Base-by-base conservation (phyloP, 805 yeast species). In the Candida sphagnicola region DNA sequence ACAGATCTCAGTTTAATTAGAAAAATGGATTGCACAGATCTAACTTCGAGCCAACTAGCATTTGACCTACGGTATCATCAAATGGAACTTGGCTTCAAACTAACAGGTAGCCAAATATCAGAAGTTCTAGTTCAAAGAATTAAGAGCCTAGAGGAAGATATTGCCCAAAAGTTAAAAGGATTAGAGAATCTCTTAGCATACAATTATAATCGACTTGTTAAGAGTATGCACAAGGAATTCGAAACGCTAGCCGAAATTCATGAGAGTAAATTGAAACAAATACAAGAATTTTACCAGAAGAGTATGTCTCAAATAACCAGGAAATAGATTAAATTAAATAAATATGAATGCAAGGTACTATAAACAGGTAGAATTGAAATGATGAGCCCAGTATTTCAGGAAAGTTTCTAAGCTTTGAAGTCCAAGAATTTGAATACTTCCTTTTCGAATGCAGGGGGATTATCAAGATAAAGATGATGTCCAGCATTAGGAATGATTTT, bases 401-500 rank as follows among this genome's bases (percentile, higher is more conserved):
- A 21, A 21, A 21, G 8, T n/a, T n/a, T n/a, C n/a, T n/a, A 21
- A 6, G 24, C 24, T 31, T n/a, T 21, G 23, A 6, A 33, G 11
- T 23, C n/a, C 34, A 74, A 46, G 41, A 72, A 74, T 28, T 56
- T 52, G 40, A 59, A 58, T 1, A 65, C 37, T 28, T 40, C 54
- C 26, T 47, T 48, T 41, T 59, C 50, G 62, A 71, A 58, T 35
- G 56, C 59, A 5, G 47, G 44, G 4, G 75, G 67, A 42, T 76
- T 76, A 51, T 76, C 82, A 37, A 75, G 54, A 51, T 76, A 76
- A 18, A 76, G 53, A 54, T 76, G 82, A 47, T 76, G 82, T 4
- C 81, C 81, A 5, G 80, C 75, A 28, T 62, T 54, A 6, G 62
- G 53, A 18, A 74, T 45, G 2, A 67, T 48, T 13, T 50, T 57